Percentiles rank a stretch among this genome's conserved stretches.
phyloP scores from a whole-genome alignment of 2,329 filamentous ascomycete species.

The Domatiomyces catenatus region DNA sequence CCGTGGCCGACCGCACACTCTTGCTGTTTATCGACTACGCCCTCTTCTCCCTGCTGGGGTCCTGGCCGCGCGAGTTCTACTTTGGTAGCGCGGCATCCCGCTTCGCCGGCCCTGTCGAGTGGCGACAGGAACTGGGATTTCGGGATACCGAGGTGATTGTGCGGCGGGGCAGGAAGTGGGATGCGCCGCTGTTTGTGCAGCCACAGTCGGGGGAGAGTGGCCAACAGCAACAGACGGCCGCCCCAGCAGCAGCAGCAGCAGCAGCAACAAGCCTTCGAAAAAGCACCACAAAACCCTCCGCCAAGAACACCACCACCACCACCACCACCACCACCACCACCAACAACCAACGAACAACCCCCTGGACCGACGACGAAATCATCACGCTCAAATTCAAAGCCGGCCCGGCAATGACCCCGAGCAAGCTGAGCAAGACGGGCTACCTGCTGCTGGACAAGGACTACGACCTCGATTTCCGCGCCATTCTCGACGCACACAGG shows the following conservation, averaged over 20 bases:
- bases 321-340: neutral
- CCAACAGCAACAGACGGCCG: too few species aligned
- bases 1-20: slow-evolving; percentile 44
- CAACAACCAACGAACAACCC: slow-evolving; percentile 16
- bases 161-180: slow-evolving; percentile 61
- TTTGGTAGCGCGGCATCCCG: slow-evolving; percentile 42
- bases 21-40: slow-evolving; percentile 62
- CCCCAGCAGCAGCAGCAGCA: neutral
- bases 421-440: slow-evolving; percentile 63
- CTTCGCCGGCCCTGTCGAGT: slow-evolving; percentile 45
- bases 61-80: slow-evolving; percentile 61
- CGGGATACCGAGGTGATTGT: slow-evolving; percentile 61
- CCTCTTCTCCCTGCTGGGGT: slow-evolving; percentile 51
- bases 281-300: too few species aligned
- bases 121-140: slow-evolving; percentile 65
- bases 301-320: too few species aligned
- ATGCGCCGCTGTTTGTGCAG: slow-evolving; percentile 35
- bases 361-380: slow-evolving; percentile 34
- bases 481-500: slow-evolving; percentile 59
- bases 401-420: slow-evolving; percentile 51
- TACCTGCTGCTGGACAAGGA: slow-evolving; percentile 71
- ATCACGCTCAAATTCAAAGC: slow-evolving; percentile 41
- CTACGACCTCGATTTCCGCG: slow-evolving; percentile 76
- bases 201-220: neutral
- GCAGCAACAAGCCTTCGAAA: neutral